These are phyloP conservation scores for Daldinia vernicosa DNA, from an alignment of 495 filamentous ascomycete species.

Conservation along the genomic window DNA sequence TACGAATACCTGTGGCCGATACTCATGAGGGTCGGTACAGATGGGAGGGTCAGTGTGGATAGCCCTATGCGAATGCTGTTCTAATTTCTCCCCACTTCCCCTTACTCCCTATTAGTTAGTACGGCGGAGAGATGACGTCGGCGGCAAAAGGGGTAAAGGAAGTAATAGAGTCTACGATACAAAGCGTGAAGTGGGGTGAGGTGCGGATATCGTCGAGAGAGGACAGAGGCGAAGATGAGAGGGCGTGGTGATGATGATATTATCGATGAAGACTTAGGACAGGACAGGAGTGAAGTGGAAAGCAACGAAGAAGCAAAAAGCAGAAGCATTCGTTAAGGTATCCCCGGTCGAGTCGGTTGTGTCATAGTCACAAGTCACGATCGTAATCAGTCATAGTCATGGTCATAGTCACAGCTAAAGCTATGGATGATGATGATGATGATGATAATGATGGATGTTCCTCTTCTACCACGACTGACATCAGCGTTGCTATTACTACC, in stretches of 20 bases:
- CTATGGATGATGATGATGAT: slow-evolving; percentile 7
- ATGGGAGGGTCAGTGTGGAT: slow-evolving; percentile 38
- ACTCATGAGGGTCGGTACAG: slow-evolving; percentile 34
- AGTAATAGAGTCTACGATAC: slow-evolving; percentile 28
- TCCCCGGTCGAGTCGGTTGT: slow-evolving; percentile 17
- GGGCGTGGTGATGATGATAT: neutral
- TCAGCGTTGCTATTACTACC: neutral
- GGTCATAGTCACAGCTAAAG: neutral
- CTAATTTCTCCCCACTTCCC: slow-evolving; percentile 6
- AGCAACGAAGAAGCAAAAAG: slow-evolving; percentile 5
- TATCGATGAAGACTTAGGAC: neutral
- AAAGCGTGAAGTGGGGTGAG: slow-evolving; percentile 9
- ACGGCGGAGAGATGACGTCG: slow-evolving; percentile 11
- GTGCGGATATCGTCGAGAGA: neutral
- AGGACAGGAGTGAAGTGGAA: neutral
- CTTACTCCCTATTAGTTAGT: slow-evolving; percentile 2
- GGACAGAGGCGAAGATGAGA: neutral
- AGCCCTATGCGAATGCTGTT: slow-evolving; percentile 32
- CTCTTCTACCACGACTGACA: neutral
- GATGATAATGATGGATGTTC: neutral
- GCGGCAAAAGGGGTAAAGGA: slow-evolving; percentile 6
- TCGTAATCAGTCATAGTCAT: slow-evolving; percentile 16
- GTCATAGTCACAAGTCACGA: neutral
- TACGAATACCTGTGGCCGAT: slow-evolving; percentile 38
- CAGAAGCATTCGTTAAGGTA: slow-evolving; percentile 31